phyloP scores from a whole-genome alignment of 768 basidiomycete species.

The Gloeophyllum trabeum region DNA sequence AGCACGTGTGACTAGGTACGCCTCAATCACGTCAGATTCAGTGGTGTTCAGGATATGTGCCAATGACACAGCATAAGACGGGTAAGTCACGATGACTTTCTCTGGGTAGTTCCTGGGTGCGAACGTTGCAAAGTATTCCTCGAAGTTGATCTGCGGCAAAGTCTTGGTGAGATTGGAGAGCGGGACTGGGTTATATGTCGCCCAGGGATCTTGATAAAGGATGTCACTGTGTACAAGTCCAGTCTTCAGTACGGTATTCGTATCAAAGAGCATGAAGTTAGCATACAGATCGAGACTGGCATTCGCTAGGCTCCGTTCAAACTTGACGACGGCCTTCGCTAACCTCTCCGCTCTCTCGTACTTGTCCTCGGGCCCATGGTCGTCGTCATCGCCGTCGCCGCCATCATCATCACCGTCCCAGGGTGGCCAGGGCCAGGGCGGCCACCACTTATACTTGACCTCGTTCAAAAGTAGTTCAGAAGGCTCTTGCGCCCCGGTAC shows the following conservation, averaged over 20 bases:
- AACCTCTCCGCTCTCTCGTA: slow-evolving; percentile 47
- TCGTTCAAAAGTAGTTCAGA: slow-evolving; percentile 21
- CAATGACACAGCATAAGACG: slow-evolving; percentile 61
- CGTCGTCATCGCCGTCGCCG: slow-evolving; percentile 25
- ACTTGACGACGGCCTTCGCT: slow-evolving; percentile 58
- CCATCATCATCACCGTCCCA: slow-evolving; percentile 62
- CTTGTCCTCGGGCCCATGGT: slow-evolving; percentile 14
- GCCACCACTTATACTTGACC: slow-evolving; percentile 38
- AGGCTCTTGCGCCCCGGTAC: slow-evolving; percentile 11
- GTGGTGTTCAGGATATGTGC: slow-evolving; percentile 60
- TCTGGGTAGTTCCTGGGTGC: slow-evolving; percentile 66
- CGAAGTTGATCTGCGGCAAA: slow-evolving; percentile 71
- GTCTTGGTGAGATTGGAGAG: slow-evolving; percentile 57
- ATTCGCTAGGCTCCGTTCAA: slow-evolving; percentile 70
- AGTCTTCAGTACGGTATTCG: too few species aligned
- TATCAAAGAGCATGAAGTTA: too few species aligned
- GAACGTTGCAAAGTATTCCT: slow-evolving; percentile 80
- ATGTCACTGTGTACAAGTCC: too few species aligned
- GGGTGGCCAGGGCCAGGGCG: slow-evolving; percentile 81
- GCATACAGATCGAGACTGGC: slow-evolving; percentile 73
- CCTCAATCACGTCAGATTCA: slow-evolving; percentile 62
- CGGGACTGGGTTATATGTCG: slow-evolving; percentile 78
- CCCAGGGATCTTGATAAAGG: slow-evolving; percentile 69
- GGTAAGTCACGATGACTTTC: slow-evolving; percentile 74
- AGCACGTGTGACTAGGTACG: slow-evolving; percentile 76